These are phyloP conservation scores for Escovopsis weberi DNA, from an alignment of 2,329 filamentous ascomycete species.

Conservation along the genomic window DNA sequence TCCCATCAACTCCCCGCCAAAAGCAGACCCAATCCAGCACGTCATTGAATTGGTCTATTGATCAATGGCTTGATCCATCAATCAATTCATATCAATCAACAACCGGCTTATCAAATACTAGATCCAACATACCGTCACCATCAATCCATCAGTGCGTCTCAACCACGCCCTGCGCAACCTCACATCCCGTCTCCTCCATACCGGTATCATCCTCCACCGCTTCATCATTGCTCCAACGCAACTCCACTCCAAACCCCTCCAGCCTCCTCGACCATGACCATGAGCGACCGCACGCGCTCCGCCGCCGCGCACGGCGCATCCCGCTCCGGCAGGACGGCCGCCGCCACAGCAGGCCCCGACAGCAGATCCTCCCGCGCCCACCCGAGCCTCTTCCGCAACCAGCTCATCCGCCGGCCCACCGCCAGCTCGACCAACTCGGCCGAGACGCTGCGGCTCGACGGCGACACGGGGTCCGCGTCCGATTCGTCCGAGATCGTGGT, in stretches of 20 bases:
- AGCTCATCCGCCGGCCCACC: slow-evolving; percentile 43
- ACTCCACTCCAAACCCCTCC: too few species aligned
- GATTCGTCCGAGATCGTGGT: slow-evolving; percentile 45
- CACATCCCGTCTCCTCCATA: too few species aligned
- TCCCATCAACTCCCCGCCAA: too few species aligned
- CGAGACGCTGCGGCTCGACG: slow-evolving; percentile 35
- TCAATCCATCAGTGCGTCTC: background rate
- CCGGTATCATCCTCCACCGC: too few species aligned
- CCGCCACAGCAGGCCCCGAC: background rate
- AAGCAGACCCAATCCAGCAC: too few species aligned
- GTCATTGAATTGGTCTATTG: too few species aligned
- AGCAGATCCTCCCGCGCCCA: background rate
- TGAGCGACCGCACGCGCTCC: slow-evolving; percentile 5
- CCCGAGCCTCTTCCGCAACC: slow-evolving; percentile 43
- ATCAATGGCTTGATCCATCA: too few species aligned
- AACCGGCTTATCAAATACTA: background rate
- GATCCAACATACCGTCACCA: background rate
- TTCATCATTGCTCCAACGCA: too few species aligned
- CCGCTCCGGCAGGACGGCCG: slow-evolving; percentile 1
- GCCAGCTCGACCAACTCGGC: slow-evolving; percentile 23
- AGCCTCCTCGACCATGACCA: background rate
- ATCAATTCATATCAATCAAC: too few species aligned
- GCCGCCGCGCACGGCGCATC: slow-evolving; percentile 1
- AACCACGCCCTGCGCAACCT: too few species aligned
- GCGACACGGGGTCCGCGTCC: slow-evolving; percentile 22